phyloP scores from a whole-genome alignment of 805 yeast genomes.

The Candida sphagnicola region DNA sequence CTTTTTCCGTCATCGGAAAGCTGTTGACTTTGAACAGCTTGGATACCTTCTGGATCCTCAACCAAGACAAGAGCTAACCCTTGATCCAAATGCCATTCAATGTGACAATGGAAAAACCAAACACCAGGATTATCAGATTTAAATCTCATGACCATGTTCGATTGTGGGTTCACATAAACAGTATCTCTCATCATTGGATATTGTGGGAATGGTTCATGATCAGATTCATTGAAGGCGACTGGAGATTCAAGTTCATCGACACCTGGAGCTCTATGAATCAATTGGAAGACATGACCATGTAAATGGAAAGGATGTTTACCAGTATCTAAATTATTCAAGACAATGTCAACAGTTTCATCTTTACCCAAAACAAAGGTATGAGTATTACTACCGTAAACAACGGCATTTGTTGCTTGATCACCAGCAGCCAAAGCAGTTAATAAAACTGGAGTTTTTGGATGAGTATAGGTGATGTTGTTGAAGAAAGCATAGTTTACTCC shows the following conservation, averaged over 20 bases:
- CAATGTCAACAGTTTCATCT: conserved; percentile 68
- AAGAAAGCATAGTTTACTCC: conserved; percentile 78
- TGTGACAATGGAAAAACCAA: conserved; percentile 93
- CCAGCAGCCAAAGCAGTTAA: conserved; percentile 63
- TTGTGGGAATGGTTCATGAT: conserved; percentile 46
- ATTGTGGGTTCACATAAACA: conserved; percentile 60
- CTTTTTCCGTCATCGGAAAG: conserved; percentile 58
- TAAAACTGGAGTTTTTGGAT: conserved; percentile 71
- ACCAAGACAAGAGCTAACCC: conserved; percentile 70
- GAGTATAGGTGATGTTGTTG: conserved; percentile 59
- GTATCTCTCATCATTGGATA: conserved; percentile 71
- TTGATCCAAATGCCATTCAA: conserved; percentile 82
- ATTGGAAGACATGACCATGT: conserved; percentile 71
- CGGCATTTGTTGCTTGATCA: conserved; percentile 47
- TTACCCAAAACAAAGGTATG: conserved; percentile 57
- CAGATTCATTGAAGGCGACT: conserved; percentile 35
- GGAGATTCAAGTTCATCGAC: conserved; percentile 54
- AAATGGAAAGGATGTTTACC: conserved; percentile 79
- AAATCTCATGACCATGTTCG: conserved; percentile 67
- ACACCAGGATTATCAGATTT: conserved; percentile 87
- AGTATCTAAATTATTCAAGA: conserved; percentile 74
- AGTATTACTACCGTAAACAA: conserved; percentile 73
- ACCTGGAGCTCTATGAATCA: conserved; percentile 49
- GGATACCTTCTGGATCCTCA: conserved; percentile 62
- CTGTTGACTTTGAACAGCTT: conserved; percentile 40